Evolutionary conservation across 257 asterid genomes (phyloP), one percentile per base, ranked within the genome.

Genomic region (Apocynum venetum): DNA sequence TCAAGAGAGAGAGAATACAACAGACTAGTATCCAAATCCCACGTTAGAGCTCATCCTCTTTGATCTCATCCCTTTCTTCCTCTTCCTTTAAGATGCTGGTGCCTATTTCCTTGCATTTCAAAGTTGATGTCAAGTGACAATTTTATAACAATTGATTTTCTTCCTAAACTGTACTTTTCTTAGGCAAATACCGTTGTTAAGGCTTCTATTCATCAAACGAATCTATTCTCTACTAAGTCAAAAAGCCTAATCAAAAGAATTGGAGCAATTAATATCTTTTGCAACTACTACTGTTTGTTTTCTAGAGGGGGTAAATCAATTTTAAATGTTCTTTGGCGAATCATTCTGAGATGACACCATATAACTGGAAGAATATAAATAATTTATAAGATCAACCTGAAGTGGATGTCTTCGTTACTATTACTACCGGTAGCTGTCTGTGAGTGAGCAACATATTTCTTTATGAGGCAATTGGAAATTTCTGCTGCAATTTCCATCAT

Each of bases 371-470:
- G 12, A 59, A 15, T 1, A 52, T 52, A 55, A 55, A 17, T 55
- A 55, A 55, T 55, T 52, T 55, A 55, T 15, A 49, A 49, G 53
- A 49, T 6, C 13, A 49, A 49, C 8, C 8, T 49, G 53, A 49
- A 6, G 53, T 49, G 12, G 53, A 49, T 8, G 11, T 49, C 13
- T 9, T 12, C 7, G 7, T 49, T 15, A 2, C 59, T 20, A 71
- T 60, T 36, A 64, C 48, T 44, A 61, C 2, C 46, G 72, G 41
- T 40, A 72, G 80, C 70, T 73, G 74, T 79, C 71, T 73, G 75
- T 66, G 70, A 43, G 71, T 55, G 75, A 74, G 78, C 57, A 72
- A 60, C 77, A 59, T 66, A 43, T 76, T 48, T 71, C 56, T 20
- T 3, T 35, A 36, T 20, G 47, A 57, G 51, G 72, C 20, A 59